Evolutionary conservation across 768 basidiomycete species (phyloP), one percentile per base, ranked within the genome.

Genomic region (Xanthoconium purpureum): DNA sequence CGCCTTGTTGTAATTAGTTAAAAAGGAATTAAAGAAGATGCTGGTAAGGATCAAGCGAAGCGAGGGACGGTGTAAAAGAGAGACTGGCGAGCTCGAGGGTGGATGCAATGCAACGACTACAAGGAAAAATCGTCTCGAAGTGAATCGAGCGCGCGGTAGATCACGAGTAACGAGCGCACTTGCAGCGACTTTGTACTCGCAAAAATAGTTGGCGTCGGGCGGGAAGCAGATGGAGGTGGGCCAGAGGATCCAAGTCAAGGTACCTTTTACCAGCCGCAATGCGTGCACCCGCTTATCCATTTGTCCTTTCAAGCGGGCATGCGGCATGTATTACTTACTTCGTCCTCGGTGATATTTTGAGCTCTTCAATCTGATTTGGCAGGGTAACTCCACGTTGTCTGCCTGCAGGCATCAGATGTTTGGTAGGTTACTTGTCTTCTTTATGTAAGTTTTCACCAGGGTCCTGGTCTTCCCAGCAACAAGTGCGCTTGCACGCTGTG

Each of bases 351-450:
- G 59, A 66, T 61, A 77, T 76, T 78, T 76, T 14, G 74, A 73
- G 68, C 65, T 74, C 72, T 75, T 62, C 38, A 52, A 57, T 85
- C 82, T 79, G 80, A 84, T 83, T 71, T 66, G 71, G 70, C 55
- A 71, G 54, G 61, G 75, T 72, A 71, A 75, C 71, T 73, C 73
- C 80, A 88, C 85, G 86, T 85, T 86, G 78, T 76, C 73, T 84
- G 86, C 86, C 86, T 87, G 84, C 84, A 87, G 85, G 86, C 84
- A 81, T 68, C 65, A 60, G 66, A 69, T 72, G 76, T 77, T 75
- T 52, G 60, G 63, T 62, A 58, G 56, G 51, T 68, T 72, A 60
- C 69, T 73, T 73, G 66, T 66, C 73, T 66, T 64, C 68, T 70
- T 81, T 81, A 78, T 72, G 77, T 81, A 78, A 78, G 47, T 51